Evolutionary conservation across 805 yeast genomes (phyloP).

Genomic region (Candida sithepensis): DNA sequence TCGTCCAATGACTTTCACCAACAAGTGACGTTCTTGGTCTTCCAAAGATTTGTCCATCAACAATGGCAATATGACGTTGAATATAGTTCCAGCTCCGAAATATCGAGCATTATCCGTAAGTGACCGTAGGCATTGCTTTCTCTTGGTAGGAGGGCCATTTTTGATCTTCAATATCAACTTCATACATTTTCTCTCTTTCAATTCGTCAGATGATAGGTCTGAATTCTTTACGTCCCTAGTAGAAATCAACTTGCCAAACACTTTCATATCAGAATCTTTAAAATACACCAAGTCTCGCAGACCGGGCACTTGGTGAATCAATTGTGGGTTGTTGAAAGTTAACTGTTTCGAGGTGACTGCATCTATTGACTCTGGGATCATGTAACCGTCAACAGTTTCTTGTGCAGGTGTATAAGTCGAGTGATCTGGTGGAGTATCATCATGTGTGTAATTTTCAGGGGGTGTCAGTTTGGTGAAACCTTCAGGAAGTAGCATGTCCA

Average conservation of each 20-base stretch:
- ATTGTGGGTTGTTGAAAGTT: conserved; percentile 31
- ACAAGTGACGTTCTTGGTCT: conserved; percentile 77
- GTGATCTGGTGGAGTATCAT: conserved; percentile 34
- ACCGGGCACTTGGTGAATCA: conserved; percentile 59
- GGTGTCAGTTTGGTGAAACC: conserved; percentile 44
- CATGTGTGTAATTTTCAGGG: conserved; percentile 39
- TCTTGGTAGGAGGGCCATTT: conserved; percentile 66
- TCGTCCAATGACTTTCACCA: conserved; percentile 73
- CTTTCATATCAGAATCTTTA: conserved; percentile 66
- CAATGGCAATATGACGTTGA: conserved; percentile 72
- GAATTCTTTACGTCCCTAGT: conserved; percentile 29
- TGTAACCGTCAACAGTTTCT: conserved; percentile 37
- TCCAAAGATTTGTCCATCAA: conserved; percentile 68
- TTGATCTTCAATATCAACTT: conserved; percentile 64
- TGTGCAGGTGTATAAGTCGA: conserved; percentile 9
- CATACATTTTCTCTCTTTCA: conserved; percentile 58
- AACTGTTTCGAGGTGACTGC: conserved; percentile 22
- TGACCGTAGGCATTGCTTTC: conserved; percentile 68
- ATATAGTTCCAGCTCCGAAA: conserved; percentile 67
- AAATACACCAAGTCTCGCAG: conserved; percentile 63
- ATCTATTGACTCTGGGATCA: conserved; percentile 49
- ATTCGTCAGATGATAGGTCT: conserved; percentile 46
- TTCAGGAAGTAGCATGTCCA: conserved; percentile 48
- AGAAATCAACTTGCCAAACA: conserved; percentile 59
- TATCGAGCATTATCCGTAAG: conserved; percentile 59